Base-by-base conservation (phyloP, 1,284 basidiomycete genomes). In the Boletellus dicymbophilus region DNA sequence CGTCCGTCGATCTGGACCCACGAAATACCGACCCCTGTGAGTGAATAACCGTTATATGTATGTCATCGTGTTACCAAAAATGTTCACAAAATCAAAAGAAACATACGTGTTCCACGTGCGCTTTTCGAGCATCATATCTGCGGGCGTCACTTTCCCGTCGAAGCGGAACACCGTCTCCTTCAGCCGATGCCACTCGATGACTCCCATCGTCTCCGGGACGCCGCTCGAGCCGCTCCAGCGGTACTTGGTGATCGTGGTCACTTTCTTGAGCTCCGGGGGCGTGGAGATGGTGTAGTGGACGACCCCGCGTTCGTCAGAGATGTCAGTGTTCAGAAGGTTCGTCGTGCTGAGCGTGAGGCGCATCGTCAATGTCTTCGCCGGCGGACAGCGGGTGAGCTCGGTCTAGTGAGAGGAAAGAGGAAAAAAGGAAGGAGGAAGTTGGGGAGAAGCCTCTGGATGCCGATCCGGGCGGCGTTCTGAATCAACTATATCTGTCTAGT, bases 1-100 rank as follows among this genome's bases (percentile, higher is more conserved):
- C 6, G 18, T 38, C 2, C n/a, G 40, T 6, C 7, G 33, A 41
- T 67, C 61, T 0, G 65, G 59, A 44, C 66, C 62, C 25, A 42
- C 34, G 21, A 68, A 65, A 27, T 51, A 47, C 20, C 53, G 60
- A 38, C 55, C 51, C 6, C 66, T 68, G 23, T 10, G 18, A 18
- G 33, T 20, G 3, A 16, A 26, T 28, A 8, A 18, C 16, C 38
- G 7, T 18, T 27, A 27, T 41, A n/a, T 18, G n/a, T 43, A 22
- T 36, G 15, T n/a, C 43, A 44, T 3, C 11, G 5, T 18, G 18
- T 5, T 20, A n/a, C 12, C 15, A n/a, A n/a, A n/a, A n/a, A n/a
- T 15, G 13, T 8, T 21, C 31, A 16, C 30, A 33, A n/a, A n/a
- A 7, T 15, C 10, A 10, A 20, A 28, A 16, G n/a, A 27, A 9